These are phyloP conservation scores for Glarea lozoyensis DNA, from an alignment of 495 filamentous ascomycete genomes.

Conservation along the genomic window DNA sequence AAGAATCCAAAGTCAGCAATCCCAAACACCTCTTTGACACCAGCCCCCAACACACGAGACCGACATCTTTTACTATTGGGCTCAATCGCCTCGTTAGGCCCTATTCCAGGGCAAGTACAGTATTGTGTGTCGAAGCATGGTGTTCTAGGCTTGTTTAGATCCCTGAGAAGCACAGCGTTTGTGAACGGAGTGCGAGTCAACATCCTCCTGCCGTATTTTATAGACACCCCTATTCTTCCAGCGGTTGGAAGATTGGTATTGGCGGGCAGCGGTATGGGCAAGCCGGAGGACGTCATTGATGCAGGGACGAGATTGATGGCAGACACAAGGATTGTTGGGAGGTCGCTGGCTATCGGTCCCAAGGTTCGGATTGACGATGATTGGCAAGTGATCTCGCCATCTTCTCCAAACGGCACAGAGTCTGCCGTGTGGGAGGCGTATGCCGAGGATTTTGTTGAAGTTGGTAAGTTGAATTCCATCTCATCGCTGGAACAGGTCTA, in stretches of 20 bases:
- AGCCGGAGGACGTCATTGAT: conserved; percentile 47
- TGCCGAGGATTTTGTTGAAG: conserved; percentile 47
- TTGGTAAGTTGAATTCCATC: conserved; percentile 11
- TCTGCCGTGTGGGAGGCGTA: conserved; percentile 46
- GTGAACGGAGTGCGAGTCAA: conserved; percentile 47
- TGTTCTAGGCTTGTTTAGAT: conserved; percentile 53
- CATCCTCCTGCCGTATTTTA: conserved; percentile 55
- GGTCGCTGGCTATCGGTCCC: conserved; percentile 47
- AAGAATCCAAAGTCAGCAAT: conserved; percentile 25
- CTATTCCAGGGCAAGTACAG: conserved; percentile 36
- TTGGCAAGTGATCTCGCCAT: conserved; percentile 25
- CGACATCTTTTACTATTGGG: conserved; percentile 46
- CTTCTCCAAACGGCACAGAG: conserved; percentile 22
- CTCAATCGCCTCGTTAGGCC: conserved; percentile 41
- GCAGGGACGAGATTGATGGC: conserved; percentile 37
- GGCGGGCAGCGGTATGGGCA: conserved; percentile 41
- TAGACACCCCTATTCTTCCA: conserved; percentile 51
- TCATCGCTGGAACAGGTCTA: not conserved
- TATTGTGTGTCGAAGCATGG: conserved; percentile 58
- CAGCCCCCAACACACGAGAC: conserved; percentile 24
- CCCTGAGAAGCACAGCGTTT: conserved; percentile 38
- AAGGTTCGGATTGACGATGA: conserved; percentile 34
- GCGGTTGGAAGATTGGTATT: conserved; percentile 33
- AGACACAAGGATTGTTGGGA: conserved; percentile 38
- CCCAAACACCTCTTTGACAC: not conserved